phyloP scores from a whole-genome alignment of 2,329 filamentous ascomycete genomes.

The Gnomoniopsis sp. region DNA sequence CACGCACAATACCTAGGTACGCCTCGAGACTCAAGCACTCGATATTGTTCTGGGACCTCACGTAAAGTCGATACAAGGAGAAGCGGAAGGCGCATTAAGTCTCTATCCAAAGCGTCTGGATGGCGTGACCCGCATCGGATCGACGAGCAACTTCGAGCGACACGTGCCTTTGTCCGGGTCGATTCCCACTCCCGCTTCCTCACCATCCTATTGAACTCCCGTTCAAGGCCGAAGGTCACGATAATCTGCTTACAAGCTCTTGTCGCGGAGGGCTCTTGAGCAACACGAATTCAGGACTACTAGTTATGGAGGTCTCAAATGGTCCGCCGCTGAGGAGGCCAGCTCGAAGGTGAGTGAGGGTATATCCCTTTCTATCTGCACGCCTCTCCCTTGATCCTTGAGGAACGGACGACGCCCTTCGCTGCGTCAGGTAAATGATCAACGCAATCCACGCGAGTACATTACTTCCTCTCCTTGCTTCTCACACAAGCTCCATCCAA shows the following conservation, averaged over 20 bases:
- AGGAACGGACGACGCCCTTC: neutral
- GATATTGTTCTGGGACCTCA: neutral
- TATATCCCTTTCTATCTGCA: neutral
- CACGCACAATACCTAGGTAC: neutral
- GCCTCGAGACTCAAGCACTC: neutral
- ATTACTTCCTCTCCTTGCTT: neutral
- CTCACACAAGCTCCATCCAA: neutral
- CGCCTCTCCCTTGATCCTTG: neutral
- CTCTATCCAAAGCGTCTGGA: neutral
- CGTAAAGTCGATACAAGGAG: neutral
- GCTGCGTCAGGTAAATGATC: conserved; percentile 2
- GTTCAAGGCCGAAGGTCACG: neutral
- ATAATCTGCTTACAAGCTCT: neutral
- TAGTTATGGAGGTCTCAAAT: neutral
- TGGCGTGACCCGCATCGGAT: neutral
- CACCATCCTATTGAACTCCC: neutral
- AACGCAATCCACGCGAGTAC: neutral
- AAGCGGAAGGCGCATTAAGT: neutral
- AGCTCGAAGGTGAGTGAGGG: neutral
- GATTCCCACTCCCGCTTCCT: neutral
- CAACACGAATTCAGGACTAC: neutral
- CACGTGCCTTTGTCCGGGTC: neutral
- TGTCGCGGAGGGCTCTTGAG: neutral
- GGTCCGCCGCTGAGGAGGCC: neutral
- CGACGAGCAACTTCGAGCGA: neutral